Evolutionary conservation across 2,329 filamentous ascomycete species (phyloP).

Genomic region (Fusarium palustre): DNA sequence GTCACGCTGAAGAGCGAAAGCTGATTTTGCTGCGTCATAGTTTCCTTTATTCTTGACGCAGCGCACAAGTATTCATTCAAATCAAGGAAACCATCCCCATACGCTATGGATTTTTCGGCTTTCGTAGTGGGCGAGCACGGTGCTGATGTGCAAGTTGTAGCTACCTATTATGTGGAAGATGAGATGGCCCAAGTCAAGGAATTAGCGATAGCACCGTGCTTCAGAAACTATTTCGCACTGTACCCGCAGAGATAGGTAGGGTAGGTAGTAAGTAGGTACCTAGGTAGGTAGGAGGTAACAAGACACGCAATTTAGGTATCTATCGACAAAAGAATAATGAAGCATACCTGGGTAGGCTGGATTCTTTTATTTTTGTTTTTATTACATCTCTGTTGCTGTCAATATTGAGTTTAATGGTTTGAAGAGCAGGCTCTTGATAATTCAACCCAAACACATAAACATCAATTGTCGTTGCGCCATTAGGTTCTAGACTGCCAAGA

Average conservation of each 20-base stretch:
- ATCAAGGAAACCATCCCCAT: constrained; percentile 5
- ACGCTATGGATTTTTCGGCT: neutral
- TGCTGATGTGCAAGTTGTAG: constrained; percentile 29
- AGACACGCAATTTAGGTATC: neutral
- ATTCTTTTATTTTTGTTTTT: no score
- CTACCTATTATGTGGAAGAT: neutral
- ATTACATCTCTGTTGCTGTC: no score
- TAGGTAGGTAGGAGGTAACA: neutral
- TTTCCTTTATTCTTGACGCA: constrained; percentile 6
- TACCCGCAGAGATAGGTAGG: no score
- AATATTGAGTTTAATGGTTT: neutral
- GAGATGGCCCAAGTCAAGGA: neutral
- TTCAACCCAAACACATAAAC: constrained; percentile 31
- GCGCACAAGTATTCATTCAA: neutral
- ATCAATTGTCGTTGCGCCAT: constrained; percentile 49
- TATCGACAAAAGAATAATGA: neutral
- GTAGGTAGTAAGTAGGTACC: no score
- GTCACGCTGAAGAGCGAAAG: constrained; percentile 68
- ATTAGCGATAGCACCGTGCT: constrained; percentile 13
- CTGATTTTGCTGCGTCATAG: constrained; percentile 48
- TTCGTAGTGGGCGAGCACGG: neutral
- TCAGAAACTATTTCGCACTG: neutral
- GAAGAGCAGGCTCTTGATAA: neutral
- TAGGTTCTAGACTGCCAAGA: constrained; percentile 46
- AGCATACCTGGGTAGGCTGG: neutral